Percentiles rank a stretch among this genome's conserved stretches.
Evolutionary conservation across 257 asterid species (phyloP).

Genomic region (Lycium ferocissimum): DNA sequence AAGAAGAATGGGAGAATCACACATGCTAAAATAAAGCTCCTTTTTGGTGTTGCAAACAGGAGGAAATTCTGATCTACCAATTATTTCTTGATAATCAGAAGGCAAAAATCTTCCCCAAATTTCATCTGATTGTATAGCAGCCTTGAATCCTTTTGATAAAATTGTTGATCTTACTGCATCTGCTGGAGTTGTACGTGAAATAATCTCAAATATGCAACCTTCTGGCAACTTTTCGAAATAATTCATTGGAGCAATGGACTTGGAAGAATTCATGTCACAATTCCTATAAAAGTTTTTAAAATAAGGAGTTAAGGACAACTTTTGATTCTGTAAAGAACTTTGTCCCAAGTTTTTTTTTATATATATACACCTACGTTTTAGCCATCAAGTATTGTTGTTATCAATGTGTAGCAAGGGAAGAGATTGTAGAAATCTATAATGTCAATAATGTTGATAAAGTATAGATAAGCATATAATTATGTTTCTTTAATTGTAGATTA

Average conservation of each 20-base stretch:
- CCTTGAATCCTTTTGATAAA: constrained; percentile 37
- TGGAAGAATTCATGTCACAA: background rate
- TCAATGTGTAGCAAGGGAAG: background rate
- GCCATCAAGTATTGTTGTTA: no score
- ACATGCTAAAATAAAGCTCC: constrained; percentile 21
- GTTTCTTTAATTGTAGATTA: background rate
- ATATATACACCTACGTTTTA: background rate
- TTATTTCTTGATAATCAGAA: constrained; percentile 37
- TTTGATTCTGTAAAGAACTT: background rate
- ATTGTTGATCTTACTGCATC: constrained; percentile 50
- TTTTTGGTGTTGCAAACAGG: background rate
- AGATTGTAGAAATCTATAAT: background rate
- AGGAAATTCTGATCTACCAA: constrained; percentile 34
- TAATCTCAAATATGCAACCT: constrained; percentile 54
- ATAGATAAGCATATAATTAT: background rate
- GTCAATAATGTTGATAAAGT: background rate
- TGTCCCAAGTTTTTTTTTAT: background rate
- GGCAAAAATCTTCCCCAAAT: constrained; percentile 43
- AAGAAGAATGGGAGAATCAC: constrained; percentile 23
- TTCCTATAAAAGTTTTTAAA: background rate
- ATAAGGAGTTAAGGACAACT: no score
- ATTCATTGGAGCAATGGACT: background rate
- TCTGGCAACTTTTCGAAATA: constrained; percentile 41
- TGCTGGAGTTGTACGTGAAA: constrained; percentile 58
- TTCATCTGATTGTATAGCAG: constrained; percentile 40